phyloP scores from a whole-genome alignment of 202 grass and related monocot species.

The Bolboschoenoplectus hybrid region DNA sequence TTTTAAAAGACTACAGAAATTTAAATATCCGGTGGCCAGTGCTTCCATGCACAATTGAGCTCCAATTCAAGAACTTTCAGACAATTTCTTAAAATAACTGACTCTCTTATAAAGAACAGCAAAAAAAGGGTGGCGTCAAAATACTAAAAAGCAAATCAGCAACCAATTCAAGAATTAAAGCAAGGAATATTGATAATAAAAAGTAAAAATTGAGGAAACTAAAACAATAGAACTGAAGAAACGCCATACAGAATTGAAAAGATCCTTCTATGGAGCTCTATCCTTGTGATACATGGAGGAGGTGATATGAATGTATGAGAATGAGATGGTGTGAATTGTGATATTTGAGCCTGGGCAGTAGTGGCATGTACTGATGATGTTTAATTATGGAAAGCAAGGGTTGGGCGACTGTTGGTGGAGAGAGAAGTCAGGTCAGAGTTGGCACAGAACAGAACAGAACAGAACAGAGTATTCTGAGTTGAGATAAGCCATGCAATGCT shows the following conservation, averaged over 20 bases:
- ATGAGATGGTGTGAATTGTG: background rate
- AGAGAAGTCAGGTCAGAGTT: constrained; percentile 39
- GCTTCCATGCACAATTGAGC: background rate
- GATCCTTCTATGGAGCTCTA: background rate
- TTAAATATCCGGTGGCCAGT: background rate
- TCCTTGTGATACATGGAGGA: background rate
- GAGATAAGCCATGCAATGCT: constrained; percentile 29
- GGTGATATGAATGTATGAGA: constrained; percentile 26
- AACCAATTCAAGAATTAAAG: background rate
- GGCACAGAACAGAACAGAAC: constrained; percentile 18
- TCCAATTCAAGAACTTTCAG: background rate
- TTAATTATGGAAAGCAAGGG: constrained; percentile 53
- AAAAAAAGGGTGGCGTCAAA: constrained; percentile 5
- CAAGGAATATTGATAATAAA: background rate
- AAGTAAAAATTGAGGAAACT: constrained; percentile 23
- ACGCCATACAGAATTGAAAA: constrained; percentile 30
- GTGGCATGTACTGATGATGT: constrained; percentile 45
- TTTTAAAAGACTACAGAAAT: background rate
- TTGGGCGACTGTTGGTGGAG: constrained; percentile 29
- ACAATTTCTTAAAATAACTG: background rate
- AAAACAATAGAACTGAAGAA: constrained; percentile 21
- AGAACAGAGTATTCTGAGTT: constrained; percentile 17
- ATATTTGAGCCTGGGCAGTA: constrained; percentile 7
- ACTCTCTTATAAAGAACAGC: background rate
- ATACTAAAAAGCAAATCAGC: constrained; percentile 8